These are phyloP conservation scores for Penicillium ucsense DNA, from an alignment of 495 filamentous ascomycete species.

Conservation along the genomic window DNA sequence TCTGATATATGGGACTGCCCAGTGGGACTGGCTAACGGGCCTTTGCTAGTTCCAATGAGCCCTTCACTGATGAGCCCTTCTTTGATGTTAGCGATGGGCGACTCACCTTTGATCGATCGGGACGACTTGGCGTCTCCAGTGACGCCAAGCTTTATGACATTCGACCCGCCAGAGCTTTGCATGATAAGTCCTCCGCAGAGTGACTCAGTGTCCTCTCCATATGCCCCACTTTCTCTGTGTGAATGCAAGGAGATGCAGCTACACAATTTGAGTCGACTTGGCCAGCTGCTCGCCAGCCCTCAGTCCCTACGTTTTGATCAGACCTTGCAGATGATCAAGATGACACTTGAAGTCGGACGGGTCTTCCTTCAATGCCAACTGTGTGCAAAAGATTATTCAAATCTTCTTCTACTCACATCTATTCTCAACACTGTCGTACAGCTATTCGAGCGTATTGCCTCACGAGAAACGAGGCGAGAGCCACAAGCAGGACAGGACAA, in stretches of 20 bases:
- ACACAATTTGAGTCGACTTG: constrained; percentile 27
- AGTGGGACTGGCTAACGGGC: constrained; percentile 6
- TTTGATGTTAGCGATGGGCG: constrained; percentile 7
- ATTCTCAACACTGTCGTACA: constrained; percentile 27
- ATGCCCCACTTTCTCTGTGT: constrained; percentile 15
- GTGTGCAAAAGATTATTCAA: constrained; percentile 28
- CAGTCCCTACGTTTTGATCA: constrained; percentile 28
- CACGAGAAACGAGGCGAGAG: constrained; percentile 15
- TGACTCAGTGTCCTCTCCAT: constrained; percentile 14
- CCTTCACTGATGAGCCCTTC: constrained; percentile 13
- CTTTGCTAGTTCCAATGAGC: constrained; percentile 14
- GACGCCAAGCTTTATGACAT: constrained; percentile 28
- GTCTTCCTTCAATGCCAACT: constrained; percentile 27
- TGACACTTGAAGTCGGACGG: constrained; percentile 24
- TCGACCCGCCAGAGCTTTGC: constrained; percentile 21
- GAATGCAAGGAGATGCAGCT: constrained; percentile 27
- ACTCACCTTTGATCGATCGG: constrained; percentile 15
- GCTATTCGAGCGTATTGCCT: constrained; percentile 28
- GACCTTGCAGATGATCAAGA: constrained; percentile 26
- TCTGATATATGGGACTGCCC: constrained; percentile 19
- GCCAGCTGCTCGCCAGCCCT: constrained; percentile 21
- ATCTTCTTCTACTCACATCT: constrained; percentile 23
- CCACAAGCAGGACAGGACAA: constrained; percentile 13
- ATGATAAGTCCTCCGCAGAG: constrained; percentile 24
- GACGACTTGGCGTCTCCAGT: constrained; percentile 21